Percentiles rank a stretch among this genome's conserved stretches.
Evolutionary conservation across 2,329 filamentous ascomycete genomes (phyloP).

Genomic region (Botrytis elliptica): DNA sequence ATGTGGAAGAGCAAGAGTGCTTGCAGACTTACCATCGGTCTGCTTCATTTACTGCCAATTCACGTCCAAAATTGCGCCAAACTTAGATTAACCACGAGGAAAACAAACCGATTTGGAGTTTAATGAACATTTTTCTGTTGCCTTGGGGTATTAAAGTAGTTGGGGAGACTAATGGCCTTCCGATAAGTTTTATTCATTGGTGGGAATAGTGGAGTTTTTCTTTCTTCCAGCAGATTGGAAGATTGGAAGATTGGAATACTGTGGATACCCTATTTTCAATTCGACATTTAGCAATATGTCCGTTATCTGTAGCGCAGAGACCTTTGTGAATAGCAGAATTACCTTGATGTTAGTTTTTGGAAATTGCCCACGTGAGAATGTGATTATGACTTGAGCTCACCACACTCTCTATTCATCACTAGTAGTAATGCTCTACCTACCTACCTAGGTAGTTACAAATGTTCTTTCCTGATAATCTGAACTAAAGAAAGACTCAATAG

Average conservation of each 20-base stretch:
- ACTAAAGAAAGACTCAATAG: background rate
- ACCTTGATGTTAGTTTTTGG: background rate
- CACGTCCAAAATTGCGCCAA: background rate
- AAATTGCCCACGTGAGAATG: background rate
- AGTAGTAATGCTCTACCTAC: rapidly evolving
- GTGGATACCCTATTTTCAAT: background rate
- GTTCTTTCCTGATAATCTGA: background rate
- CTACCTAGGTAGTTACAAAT: background rate
- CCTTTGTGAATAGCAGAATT: background rate
- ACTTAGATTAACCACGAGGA: background rate
- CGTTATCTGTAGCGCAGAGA: background rate
- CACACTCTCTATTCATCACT: background rate
- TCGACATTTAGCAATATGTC: rapidly evolving
- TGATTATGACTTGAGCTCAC: background rate
- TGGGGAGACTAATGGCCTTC: background rate
- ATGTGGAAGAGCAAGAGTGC: background rate
- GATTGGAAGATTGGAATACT: background rate
- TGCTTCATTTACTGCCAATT: background rate
- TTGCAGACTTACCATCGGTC: background rate
- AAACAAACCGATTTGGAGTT: background rate
- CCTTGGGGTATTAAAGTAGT: background rate
- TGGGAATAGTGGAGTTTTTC: background rate
- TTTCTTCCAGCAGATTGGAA: background rate
- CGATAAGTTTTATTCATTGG: background rate
- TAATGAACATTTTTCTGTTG: background rate